Evolutionary conservation across 116 monocot species (phyloP).

Genomic region (Dioscorea cayenensis): DNA sequence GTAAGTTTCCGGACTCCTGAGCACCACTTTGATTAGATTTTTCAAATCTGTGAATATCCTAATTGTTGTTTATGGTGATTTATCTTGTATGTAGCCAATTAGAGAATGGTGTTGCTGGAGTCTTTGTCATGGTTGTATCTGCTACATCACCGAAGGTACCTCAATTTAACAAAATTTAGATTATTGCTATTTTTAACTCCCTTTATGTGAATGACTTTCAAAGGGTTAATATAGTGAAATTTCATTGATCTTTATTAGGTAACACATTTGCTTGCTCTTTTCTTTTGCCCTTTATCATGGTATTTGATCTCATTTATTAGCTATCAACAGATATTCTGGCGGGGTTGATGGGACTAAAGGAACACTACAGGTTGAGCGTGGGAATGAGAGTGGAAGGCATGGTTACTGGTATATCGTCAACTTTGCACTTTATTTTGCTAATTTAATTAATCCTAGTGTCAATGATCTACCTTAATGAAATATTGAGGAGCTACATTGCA

Average conservation of each 20-base stretch:
- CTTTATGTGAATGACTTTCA: no score
- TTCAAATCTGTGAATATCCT: neutral
- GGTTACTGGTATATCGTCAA: slow-evolving; percentile 64
- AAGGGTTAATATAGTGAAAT: no score
- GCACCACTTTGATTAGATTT: neutral
- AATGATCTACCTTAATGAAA: no score
- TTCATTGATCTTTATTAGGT: no score
- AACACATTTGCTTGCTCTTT: neutral
- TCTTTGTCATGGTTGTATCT: slow-evolving; percentile 79
- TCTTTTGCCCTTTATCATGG: neutral
- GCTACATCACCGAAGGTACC: slow-evolving; percentile 71
- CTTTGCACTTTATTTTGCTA: neutral
- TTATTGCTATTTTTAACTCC: neutral
- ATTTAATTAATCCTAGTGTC: no score
- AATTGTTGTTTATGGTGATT: neutral
- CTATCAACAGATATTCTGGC: slow-evolving; percentile 61
- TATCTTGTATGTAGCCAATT: slow-evolving; percentile 51
- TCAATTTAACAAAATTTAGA: neutral
- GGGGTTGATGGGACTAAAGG: slow-evolving; percentile 85
- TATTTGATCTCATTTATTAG: neutral
- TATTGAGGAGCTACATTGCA: no score
- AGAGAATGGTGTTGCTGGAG: slow-evolving; percentile 89
- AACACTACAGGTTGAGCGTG: slow-evolving; percentile 77
- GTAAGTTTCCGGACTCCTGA: slow-evolving; percentile 30
- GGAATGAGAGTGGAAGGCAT: slow-evolving; percentile 49